phyloP scores from a whole-genome alignment of 108 stramenopile genomes.

The Nannochloropsis salina region DNA sequence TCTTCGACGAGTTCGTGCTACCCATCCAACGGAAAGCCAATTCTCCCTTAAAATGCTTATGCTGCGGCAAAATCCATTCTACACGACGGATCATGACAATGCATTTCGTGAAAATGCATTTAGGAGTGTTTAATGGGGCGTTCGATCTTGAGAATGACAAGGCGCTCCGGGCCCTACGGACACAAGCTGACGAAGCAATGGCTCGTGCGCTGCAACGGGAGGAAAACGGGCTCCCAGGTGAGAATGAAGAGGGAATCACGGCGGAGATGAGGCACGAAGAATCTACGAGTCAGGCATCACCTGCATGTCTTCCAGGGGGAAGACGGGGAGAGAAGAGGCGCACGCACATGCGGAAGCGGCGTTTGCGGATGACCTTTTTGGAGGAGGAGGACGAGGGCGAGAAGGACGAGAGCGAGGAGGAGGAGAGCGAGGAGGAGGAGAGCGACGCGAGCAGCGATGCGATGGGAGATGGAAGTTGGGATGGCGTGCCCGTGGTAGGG shows the following conservation, averaged over 20 bases:
- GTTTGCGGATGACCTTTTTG: background rate
- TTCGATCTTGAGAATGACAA: background rate
- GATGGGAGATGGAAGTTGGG: background rate
- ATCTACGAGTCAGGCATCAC: background rate
- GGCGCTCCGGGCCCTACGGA: background rate
- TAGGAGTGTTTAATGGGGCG: background rate
- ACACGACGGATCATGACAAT: constrained; percentile 1
- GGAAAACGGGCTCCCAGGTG: background rate
- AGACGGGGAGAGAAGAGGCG: background rate
- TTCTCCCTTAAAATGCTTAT: background rate
- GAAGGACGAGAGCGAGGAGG: background rate
- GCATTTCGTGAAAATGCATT: background rate
- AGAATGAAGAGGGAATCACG: background rate
- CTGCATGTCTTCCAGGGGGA: background rate
- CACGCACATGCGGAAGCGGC: background rate
- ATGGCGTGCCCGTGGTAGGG: background rate
- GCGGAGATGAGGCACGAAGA: background rate
- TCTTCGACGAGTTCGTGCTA: constrained; percentile 14
- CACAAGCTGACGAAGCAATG: background rate
- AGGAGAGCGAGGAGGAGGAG: background rate
- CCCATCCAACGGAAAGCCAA: background rate
- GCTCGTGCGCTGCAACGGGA: background rate
- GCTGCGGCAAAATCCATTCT: background rate
- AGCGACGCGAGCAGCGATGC: background rate
- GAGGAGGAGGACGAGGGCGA: background rate